Conservation (phyloP, 805 yeast species). For the Lipomyces oligophaga region DNA sequence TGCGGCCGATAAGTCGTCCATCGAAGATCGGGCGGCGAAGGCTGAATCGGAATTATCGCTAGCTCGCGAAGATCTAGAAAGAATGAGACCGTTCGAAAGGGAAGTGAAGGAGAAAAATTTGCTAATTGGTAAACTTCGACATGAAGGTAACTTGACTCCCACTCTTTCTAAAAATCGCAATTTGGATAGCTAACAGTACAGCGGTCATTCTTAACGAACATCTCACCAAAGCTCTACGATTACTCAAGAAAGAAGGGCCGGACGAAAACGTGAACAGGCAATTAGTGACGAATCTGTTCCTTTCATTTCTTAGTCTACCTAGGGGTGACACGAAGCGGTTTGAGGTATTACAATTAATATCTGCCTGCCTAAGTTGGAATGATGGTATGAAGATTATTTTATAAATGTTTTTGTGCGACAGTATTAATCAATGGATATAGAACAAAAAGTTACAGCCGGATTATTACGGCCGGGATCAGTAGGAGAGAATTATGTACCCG, state of each 20-base stretch:
- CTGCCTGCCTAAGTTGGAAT: constrained; percentile 85
- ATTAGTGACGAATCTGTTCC: constrained; percentile 76
- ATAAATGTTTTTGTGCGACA: background rate
- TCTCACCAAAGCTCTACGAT: constrained; percentile 82
- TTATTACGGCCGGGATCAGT: constrained; percentile 37
- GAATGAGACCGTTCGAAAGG: constrained; percentile 43
- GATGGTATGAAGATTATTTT: constrained; percentile 42
- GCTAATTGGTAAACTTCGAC: constrained; percentile 83
- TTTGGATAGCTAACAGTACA: background rate
- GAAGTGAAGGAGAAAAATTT: constrained; percentile 69
- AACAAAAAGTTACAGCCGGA: constrained; percentile 72
- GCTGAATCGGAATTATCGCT: constrained; percentile 16
- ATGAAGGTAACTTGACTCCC: constrained; percentile 47
- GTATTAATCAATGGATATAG: constrained; percentile 1
- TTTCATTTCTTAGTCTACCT: constrained; percentile 81
- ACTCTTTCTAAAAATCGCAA: background rate
- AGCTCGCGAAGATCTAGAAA: constrained; percentile 30
- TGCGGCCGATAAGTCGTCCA: constrained; percentile 29
- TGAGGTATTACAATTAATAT: constrained; percentile 80
- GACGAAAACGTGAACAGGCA: constrained; percentile 48
- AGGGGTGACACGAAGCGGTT: constrained; percentile 92
- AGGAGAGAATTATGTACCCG: too few species aligned
- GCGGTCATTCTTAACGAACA: constrained; percentile 92
- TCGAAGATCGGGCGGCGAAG: constrained; percentile 33
- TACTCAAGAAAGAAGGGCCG: constrained; percentile 68